phyloP scores from a whole-genome alignment of 768 basidiomycete genomes.

The Collybia nuda region DNA sequence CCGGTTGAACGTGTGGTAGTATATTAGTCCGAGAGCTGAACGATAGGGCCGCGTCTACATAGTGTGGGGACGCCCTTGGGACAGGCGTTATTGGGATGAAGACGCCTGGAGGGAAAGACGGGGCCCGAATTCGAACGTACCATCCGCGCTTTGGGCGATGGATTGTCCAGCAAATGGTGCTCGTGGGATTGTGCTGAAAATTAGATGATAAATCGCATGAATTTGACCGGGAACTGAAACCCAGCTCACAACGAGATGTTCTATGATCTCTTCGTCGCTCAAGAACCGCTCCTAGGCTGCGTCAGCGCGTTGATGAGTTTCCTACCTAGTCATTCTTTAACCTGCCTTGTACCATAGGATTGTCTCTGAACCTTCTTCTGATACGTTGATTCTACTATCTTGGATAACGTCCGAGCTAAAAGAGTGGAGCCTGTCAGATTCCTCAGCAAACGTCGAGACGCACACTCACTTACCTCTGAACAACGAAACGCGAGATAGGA shows the following conservation, averaged over 20 bases:
- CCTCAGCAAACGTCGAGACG: neutral
- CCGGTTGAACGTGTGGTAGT: slow-evolving; percentile 15
- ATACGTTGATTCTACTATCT: slow-evolving; percentile 67
- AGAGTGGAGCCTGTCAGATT: neutral
- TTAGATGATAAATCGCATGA: neutral
- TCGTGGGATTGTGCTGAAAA: slow-evolving; percentile 64
- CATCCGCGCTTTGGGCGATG: slow-evolving; percentile 81
- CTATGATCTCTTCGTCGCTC: slow-evolving; percentile 72
- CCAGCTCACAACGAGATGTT: slow-evolving; percentile 66
- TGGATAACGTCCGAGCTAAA: slow-evolving; percentile 70
- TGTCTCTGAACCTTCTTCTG: slow-evolving; percentile 52
- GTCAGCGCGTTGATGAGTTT: slow-evolving; percentile 9
- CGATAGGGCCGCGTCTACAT: slow-evolving; percentile 49
- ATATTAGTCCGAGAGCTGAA: slow-evolving; percentile 53
- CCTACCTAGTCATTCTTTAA: neutral
- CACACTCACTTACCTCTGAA: too few species aligned
- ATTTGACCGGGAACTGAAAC: neutral
- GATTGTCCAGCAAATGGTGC: slow-evolving; percentile 68
- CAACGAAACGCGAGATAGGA: too few species aligned
- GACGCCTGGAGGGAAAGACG: slow-evolving; percentile 62
- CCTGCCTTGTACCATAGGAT: slow-evolving; percentile 77
- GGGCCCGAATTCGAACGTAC: slow-evolving; percentile 79
- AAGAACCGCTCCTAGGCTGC: slow-evolving; percentile 66
- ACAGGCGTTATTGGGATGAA: slow-evolving; percentile 58
- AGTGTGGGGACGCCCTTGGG: slow-evolving; percentile 42